Evolutionary conservation across 306 rosid species (phyloP).

Genomic region (Oxytropis ochrocephala): DNA sequence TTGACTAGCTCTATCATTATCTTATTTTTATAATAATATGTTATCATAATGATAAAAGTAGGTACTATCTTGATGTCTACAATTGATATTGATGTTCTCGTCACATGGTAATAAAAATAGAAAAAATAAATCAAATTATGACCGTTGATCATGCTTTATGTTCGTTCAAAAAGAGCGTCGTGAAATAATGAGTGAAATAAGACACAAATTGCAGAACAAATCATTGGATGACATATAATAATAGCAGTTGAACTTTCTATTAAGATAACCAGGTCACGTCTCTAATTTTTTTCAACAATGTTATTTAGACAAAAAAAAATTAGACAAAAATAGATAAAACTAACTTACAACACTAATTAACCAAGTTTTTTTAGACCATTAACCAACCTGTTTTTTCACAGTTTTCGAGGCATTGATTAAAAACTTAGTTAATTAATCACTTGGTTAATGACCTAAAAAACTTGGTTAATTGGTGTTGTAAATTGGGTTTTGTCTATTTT

Average conservation of each 20-base stretch:
- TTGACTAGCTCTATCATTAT: background rate
- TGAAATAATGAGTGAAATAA: slow-evolving; percentile 32
- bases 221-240: slow-evolving; percentile 51
- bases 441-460: too few species aligned
- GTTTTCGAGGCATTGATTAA: too few species aligned
- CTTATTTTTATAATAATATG: background rate
- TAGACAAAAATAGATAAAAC: too few species aligned
- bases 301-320: too few species aligned
- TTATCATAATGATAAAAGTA: too few species aligned
- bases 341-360: too few species aligned
- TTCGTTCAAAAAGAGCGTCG: slow-evolving; percentile 21
- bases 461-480: too few species aligned
- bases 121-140: background rate
- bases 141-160: slow-evolving; percentile 7
- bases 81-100: slow-evolving; percentile 12
- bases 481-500: too few species aligned
- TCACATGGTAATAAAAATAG: background rate
- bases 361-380: too few species aligned
- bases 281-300: too few species aligned
- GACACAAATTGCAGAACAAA: slow-evolving; percentile 36
- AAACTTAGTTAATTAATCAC: too few species aligned
- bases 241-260: slow-evolving; percentile 42
- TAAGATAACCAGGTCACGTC: slow-evolving; percentile 37
- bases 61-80: background rate
- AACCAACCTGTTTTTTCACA: too few species aligned